Base-by-base conservation (phyloP, 2,329 filamentous ascomycete species). In the Lojkania enalia region DNA sequence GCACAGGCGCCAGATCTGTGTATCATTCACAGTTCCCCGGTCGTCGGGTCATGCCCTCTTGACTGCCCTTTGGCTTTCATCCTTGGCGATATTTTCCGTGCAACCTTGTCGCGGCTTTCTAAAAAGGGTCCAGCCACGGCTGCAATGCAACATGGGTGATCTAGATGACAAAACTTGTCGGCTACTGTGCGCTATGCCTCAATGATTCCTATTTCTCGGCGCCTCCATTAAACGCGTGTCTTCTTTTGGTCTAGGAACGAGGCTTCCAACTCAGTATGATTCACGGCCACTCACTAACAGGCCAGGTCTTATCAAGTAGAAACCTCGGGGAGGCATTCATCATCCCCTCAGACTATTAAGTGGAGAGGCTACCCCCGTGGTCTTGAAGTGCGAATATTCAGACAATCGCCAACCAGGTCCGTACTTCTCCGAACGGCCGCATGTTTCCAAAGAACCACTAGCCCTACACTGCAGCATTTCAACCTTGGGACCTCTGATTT, bases 31-130 rank as follows among this genome's bases (percentile, higher is more conserved):
- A 51, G 35, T 54, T 55, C 57, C 57, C 56, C 42, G 56, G 54
- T 57, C 16, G 29, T 29, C 46, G 54, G 55, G 49, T 49, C 37
- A 31, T 30, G 20, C 37, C 31, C 35, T 23, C 31, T 36, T 54
- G 48, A 39, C 46, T 36, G n/a, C n/a, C n/a, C 46, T 46, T 27
- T 48, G 29, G 29, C 51, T 54, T 44, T 56, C 39, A 43, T 41
- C 23, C 64, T 67, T 68, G 64, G 63, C 64, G 61, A 65, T 69
- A 66, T 60, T 54, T 44, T n/a, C 48, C 63, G 65, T 69, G 55
- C 54, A 29, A 66, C 16, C 63, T 37, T 37, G 35, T 53, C 50
- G 51, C 49, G 46, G 49, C 44, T 47, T 47, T 48, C 54, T 53
- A 53, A 52, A 48, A 54, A 51, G 53, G 42, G 46, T 48, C 56